Conservation (phyloP, 257 asterid species). For the Scutellaria baicalensis region DNA sequence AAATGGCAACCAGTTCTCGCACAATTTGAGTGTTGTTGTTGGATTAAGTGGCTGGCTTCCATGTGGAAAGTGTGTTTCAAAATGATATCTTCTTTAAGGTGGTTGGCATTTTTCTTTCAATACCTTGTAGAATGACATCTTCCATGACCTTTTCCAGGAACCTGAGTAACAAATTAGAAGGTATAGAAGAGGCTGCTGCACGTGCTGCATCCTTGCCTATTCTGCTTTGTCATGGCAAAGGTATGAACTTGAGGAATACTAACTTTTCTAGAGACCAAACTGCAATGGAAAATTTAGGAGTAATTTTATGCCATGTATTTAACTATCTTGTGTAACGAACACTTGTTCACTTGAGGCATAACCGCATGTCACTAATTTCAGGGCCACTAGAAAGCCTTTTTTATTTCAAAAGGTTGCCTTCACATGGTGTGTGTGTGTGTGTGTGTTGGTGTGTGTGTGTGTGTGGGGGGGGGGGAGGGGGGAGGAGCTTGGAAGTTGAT, state of each 20-base stretch:
- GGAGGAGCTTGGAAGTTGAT: not conserved
- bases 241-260: slow-evolving; percentile 22
- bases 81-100: not conserved
- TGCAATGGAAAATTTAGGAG: not conserved
- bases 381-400: not conserved
- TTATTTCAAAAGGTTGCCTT: not conserved
- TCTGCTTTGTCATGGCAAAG: slow-evolving; percentile 80
- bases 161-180: slow-evolving; percentile 44
- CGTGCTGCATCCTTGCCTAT: slow-evolving; percentile 81
- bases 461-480: not conserved
- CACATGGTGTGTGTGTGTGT: not conserved
- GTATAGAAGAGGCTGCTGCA: slow-evolving; percentile 44
- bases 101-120: not conserved
- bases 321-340: not conserved
- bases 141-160: slow-evolving; percentile 32
- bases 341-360: no score
- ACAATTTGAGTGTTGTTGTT: slow-evolving; percentile 61
- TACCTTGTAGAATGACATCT: not conserved
- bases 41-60: slow-evolving; percentile 99
- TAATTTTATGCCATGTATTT: not conserved
- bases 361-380: not conserved
- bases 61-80: slow-evolving; percentile 57
- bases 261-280: not conserved
- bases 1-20: slow-evolving; percentile 56
- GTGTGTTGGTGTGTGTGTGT: not conserved